Evolutionary conservation across 345 rosid genomes (phyloP), one percentile per base, ranked within the genome.

Genomic region (Syzygium aqueum): DNA sequence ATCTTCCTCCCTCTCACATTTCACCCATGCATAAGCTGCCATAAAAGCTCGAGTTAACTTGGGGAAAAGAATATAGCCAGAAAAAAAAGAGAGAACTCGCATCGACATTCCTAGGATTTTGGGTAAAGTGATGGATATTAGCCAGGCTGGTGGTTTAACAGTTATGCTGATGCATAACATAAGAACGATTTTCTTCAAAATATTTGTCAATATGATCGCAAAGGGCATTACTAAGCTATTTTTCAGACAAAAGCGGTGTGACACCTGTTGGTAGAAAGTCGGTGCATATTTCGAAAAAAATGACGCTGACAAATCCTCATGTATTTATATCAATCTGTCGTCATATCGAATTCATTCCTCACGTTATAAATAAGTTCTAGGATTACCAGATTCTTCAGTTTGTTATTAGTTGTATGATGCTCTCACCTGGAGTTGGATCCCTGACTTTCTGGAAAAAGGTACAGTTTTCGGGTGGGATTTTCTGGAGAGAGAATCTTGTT

Each of bases 1-100:
- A 12, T 94, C 95, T 87, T 92, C 92, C 89, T 87, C 87, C 86
- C 89, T 89, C 88, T 93, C 95, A 85, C 98, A 96, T 88, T 89
- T 95, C 88, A 94, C 8, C 97, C 97, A 94, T 11, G 93, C 97
- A 85, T 93, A 96, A 88, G 97, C 97, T 95, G 92, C 86, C 85
- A 28, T 7, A 43, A 40, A 37, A 19, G 28, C 12, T 54, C 40
- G 9, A 86, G 77, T 67, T 37, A 85, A 40, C n/a, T 56, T 23
- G 80, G 8, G 25, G 14, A 73, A 49, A 82, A 49, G 83, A 56
- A 51, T 12, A 16, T 54, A 22, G 13, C 52, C 7, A 6, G 17
- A 53, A 8, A 14, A 30, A 13, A 54, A 22, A 33, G 78, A 22
- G 22, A 53, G 17, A 17, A 33, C 78, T 67, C 78, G 33, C 46